Base-by-base conservation (phyloP, 208 protist genomes). In the Crithidia thermophila region DNA sequence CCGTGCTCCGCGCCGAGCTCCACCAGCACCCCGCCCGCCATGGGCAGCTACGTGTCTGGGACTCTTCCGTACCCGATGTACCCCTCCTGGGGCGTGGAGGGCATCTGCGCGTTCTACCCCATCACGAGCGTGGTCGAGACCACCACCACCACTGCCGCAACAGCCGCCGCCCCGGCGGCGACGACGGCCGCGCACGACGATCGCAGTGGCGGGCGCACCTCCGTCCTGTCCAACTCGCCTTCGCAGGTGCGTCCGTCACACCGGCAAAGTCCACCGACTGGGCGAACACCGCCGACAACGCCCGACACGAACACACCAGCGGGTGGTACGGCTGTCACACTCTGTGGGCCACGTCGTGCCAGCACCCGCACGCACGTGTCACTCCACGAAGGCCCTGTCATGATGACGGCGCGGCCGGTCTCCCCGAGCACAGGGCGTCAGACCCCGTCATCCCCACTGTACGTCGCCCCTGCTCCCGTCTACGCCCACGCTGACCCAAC, bases 31-130 rank as follows among this genome's bases (percentile, higher is more conserved):
- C 42, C 57, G 20, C 57, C 60, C 4, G 46, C 46, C 7, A 66
- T 46, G 21, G 23, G 21, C 0, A 10, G 46, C 36, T 34, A 56
- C 46, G 34, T 43, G 27, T 9, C 33, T 2, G 21, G n/a, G 0
- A 11, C 28, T 0, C 13, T 18, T 27, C 30, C 40, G 2, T 36
- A 33, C 31, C 6, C 57, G 4, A 27, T 62, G 10, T 62, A 43
- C 34, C 52, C 52, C 6, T n/a, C 20, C 31, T 43, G 52, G 52
- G 33, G 14, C 30, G 45, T 14, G 25, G 57, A 55, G 13, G 27
- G 56, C 57, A 39, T 59, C 8, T 59, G 49, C n/a, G 46, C 57
- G 47, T 18, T 65, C 37, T 43, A 30, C 67, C 57, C 67, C 25
- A 51, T 65, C 45, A 59, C 67, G 4, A 55, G 13, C 50, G 16